Evolutionary conservation across 345 rosid species (phyloP).

Genomic region (Diplotaxis tenuifolia): DNA sequence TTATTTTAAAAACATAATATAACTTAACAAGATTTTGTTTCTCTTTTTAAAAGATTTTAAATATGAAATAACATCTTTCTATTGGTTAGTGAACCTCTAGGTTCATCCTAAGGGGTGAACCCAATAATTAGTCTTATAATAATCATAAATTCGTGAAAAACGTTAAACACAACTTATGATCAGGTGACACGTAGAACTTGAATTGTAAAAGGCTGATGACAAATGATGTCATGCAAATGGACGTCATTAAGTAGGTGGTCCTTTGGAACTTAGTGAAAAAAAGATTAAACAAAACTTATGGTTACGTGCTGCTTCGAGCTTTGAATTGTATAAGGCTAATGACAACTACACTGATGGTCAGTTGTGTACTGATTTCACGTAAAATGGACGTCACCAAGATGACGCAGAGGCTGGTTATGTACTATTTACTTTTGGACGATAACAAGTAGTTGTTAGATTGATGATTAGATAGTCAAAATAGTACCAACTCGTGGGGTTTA

Average conservation of each 20-base stretch:
- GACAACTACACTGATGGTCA: background rate
- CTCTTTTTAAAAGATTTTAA: no score
- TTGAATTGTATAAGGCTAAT: slow-evolving; percentile 10
- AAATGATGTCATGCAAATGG: background rate
- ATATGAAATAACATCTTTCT: no score
- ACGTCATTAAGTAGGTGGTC: slow-evolving; percentile 15
- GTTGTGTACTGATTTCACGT: background rate
- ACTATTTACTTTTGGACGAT: background rate
- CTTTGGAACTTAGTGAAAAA: background rate
- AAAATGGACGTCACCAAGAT: slow-evolving; percentile 15
- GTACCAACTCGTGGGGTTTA: slow-evolving; percentile 3
- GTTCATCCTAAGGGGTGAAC: no score
- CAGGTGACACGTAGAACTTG: slow-evolving; percentile 10
- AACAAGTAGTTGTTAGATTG: background rate
- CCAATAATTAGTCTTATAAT: no score
- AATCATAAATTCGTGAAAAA: background rate
- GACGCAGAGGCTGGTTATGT: no score
- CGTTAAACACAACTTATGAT: background rate
- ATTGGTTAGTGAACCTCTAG: no score
- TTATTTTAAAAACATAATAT: no score
- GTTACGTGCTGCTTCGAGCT: slow-evolving; percentile 5
- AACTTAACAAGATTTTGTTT: no score
- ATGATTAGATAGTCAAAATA: slow-evolving; percentile 17
- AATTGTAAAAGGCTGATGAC: background rate
- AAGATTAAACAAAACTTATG: background rate